Conservation (phyloP, 345 rosid species). For the Corchorus olitorius region DNA sequence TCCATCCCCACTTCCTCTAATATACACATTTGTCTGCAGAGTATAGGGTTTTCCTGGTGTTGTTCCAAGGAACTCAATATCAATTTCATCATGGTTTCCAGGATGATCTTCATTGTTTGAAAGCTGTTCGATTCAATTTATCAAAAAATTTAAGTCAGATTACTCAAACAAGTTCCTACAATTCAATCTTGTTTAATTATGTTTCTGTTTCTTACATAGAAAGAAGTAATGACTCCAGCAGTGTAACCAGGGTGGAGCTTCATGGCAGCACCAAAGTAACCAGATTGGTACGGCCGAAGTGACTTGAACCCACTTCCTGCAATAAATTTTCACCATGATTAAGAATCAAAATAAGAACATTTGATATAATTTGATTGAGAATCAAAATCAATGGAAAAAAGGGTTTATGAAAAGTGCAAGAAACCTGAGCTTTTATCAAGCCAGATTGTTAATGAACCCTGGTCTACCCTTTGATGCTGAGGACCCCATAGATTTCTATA, state of each 20-base stretch:
- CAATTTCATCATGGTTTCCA: slow-evolving; percentile 85
- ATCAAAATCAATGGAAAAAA: not conserved
- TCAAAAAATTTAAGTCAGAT: not conserved
- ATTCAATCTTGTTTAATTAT: not conserved
- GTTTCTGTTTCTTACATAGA: slow-evolving; percentile 51
- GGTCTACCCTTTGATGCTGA: slow-evolving; percentile 75
- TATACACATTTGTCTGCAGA: slow-evolving; percentile 87
- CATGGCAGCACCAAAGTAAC: slow-evolving; percentile 82
- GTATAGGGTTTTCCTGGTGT: slow-evolving; percentile 70
- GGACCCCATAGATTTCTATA: slow-evolving; percentile 82
- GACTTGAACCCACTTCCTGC: slow-evolving; percentile 97
- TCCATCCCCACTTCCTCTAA: slow-evolving; percentile 89
- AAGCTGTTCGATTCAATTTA: slow-evolving; percentile 43
- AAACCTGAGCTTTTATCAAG: slow-evolving; percentile 71
- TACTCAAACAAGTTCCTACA: not conserved
- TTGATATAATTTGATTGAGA: not conserved
- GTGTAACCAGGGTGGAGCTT: slow-evolving; percentile 92
- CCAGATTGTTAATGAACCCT: slow-evolving; percentile 63
- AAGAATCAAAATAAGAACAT: not conserved
- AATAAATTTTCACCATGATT: slow-evolving; percentile 15
- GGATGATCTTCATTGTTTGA: slow-evolving; percentile 86
- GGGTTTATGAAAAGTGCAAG: not conserved
- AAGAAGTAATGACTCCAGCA: slow-evolving; percentile 87
- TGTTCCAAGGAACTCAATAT: slow-evolving; percentile 89
- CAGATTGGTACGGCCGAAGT: slow-evolving; percentile 56